Base-by-base conservation (phyloP, 768 basidiomycete species). In the Phanerochaete sordida region DNA sequence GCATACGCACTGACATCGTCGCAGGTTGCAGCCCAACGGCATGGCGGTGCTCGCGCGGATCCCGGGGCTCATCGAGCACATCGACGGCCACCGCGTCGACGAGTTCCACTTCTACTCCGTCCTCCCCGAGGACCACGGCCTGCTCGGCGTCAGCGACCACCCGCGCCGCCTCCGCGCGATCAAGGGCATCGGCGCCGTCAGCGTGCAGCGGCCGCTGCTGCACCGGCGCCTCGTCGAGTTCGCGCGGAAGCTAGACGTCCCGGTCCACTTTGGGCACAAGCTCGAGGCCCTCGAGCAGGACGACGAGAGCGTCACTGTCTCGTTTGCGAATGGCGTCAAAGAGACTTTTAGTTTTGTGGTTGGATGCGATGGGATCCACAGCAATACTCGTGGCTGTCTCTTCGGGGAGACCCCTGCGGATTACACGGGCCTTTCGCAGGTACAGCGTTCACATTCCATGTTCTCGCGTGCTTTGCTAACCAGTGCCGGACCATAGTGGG, bases 301-400 rank as follows among this genome's bases (percentile, higher is more conserved):
- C 23, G 67, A 66, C 1, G 68, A 66, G 13, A 60, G 58, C 16
- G 79, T 76, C 1, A 59, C 63, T 6, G 77, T 76, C 16, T 62
- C 49, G 4, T 75, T 79, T 60, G 69, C 65, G 39, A 75, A 75
- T 49, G 79, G 77, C 8, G 62, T 60, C 26, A 67, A 56, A 39
- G 76, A 73, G 53, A 70, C 63, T 1, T 77, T 73, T 6, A 73
- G 72, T 57, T 74, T 80, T 53, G 71, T 79, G 7, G 71, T 79
- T 12, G 79, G 78, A 26, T 78, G 77, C 63, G 79, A 80, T 56
- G 79, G 79, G 8, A 66, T 80, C 59, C 79, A 79, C 61, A 76
- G 76, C 62, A 72, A 66, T 53, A 77, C 77, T 12, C 70, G 79
- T 1, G 63, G 7, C 24, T 44, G 26, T n/a, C 49, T 59, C 30